phyloP scores from a whole-genome alignment of 2,329 filamentous ascomycete species.

The Elsinoe necatrix region DNA sequence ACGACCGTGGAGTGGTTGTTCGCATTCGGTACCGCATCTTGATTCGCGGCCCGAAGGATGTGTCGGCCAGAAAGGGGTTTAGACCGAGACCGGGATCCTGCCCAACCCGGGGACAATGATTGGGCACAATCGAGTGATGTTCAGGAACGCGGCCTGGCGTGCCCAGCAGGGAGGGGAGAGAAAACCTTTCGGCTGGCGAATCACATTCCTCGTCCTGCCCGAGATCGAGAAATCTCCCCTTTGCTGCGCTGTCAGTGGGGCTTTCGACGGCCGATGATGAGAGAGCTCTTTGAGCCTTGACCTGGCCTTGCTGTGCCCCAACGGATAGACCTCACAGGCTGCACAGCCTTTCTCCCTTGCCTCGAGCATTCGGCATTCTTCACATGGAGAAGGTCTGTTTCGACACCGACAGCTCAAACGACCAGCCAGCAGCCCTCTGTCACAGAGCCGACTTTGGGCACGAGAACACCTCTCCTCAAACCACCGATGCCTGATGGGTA shows the following conservation, averaged over 20 bases:
- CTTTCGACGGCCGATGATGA: background rate
- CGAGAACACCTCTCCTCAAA: background rate
- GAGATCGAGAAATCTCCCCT: background rate
- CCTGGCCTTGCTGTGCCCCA: slow-evolving; percentile 5
- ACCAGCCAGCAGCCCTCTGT: background rate
- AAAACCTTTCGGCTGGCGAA: background rate
- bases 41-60: background rate
- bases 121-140: background rate
- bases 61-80: background rate
- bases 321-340: slow-evolving; percentile 3
- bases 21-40: slow-evolving; percentile 10
- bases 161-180: background rate
- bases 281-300: background rate
- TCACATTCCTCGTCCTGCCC: slow-evolving; percentile 7
- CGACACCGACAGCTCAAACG: background rate
- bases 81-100: background rate
- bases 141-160: slow-evolving; percentile 12
- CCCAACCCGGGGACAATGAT: background rate
- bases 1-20: slow-evolving; percentile 6
- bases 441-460: background rate
- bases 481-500: background rate
- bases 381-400: background rate
- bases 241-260: background rate
- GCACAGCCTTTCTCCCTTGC: background rate
- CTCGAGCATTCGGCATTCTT: background rate